These are phyloP conservation scores for Penicillium macrosclerotiorum DNA, from an alignment of 495 filamentous ascomycete species.

Conservation along the genomic window DNA sequence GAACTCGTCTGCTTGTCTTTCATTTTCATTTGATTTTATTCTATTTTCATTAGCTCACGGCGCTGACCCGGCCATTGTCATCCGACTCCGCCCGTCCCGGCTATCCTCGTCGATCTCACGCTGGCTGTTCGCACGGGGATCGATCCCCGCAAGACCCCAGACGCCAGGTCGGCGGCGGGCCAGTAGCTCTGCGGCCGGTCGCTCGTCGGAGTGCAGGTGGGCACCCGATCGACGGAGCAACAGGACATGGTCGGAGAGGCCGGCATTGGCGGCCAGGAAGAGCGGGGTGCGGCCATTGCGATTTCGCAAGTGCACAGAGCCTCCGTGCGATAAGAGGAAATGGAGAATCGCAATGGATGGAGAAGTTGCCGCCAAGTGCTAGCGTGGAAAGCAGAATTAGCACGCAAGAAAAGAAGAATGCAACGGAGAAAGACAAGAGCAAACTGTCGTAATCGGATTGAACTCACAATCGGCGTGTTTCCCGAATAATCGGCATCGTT, in stretches of 20 bases:
- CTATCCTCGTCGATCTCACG: constrained; percentile 31
- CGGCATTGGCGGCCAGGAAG: constrained; percentile 68
- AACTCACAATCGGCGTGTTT: constrained; percentile 76
- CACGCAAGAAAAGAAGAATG: not conserved
- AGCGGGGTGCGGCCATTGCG: constrained; percentile 77
- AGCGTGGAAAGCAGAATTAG: not conserved
- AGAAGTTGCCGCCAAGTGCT: constrained; percentile 66
- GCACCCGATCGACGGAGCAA: constrained; percentile 70
- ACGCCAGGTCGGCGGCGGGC: constrained; percentile 42
- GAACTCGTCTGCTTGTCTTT: too few relatives aligned
- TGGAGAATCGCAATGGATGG: constrained; percentile 62
- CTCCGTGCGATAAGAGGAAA: constrained; percentile 72
- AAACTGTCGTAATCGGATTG: too few relatives aligned
- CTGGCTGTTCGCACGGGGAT: constrained; percentile 35
- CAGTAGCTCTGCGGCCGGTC: constrained; percentile 48
- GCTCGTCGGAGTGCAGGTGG: constrained; percentile 64
- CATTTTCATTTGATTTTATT: too few relatives aligned
- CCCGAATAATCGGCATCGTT: constrained; percentile 82
- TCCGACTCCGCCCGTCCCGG: constrained; percentile 12
- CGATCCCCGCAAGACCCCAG: constrained; percentile 49
- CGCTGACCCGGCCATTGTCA: constrained; percentile 35
- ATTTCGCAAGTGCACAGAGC: constrained; percentile 85
- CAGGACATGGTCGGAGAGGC: constrained; percentile 58
- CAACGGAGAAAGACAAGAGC: not conserved
- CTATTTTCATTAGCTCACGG: too few relatives aligned